phyloP scores from a whole-genome alignment of 23 red algal genomes.

The Gracilaria caudata region DNA sequence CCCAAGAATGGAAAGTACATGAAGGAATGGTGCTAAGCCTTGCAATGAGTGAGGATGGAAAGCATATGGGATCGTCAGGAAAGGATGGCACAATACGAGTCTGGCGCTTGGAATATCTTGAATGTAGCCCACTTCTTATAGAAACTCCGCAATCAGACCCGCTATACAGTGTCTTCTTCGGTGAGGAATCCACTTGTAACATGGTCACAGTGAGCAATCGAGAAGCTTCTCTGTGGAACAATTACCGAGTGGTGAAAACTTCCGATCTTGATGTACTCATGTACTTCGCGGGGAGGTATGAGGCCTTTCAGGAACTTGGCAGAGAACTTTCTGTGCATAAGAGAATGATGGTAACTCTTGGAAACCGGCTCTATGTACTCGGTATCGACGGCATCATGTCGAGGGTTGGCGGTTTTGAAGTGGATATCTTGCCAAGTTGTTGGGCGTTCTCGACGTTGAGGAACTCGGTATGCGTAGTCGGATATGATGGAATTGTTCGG shows the following conservation, averaged over 20 bases:
- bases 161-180: not conserved
- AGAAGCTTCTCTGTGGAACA: not conserved
- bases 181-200: not conserved
- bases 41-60: slow-evolving; percentile 7
- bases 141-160: not conserved
- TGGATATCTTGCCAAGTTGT: not conserved
- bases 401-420: not conserved
- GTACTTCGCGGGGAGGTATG: not conserved
- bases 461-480: not conserved
- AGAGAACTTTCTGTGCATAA: not conserved
- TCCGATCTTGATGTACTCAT: not conserved
- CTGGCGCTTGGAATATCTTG: not conserved
- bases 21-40: not conserved
- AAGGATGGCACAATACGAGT: not conserved
- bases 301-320: not conserved
- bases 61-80: slow-evolving; percentile 2
- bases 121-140: not conserved
- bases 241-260: not conserved
- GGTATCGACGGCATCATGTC: not conserved
- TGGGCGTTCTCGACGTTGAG: not conserved
- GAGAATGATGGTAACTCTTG: not conserved
- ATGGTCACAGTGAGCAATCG: slow-evolving; percentile 2
- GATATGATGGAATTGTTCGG: not conserved
- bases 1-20: not conserved
- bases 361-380: not conserved